These are phyloP conservation scores for Penicillium italicum DNA, from an alignment of 2,329 filamentous ascomycete genomes.

Conservation along the genomic window DNA sequence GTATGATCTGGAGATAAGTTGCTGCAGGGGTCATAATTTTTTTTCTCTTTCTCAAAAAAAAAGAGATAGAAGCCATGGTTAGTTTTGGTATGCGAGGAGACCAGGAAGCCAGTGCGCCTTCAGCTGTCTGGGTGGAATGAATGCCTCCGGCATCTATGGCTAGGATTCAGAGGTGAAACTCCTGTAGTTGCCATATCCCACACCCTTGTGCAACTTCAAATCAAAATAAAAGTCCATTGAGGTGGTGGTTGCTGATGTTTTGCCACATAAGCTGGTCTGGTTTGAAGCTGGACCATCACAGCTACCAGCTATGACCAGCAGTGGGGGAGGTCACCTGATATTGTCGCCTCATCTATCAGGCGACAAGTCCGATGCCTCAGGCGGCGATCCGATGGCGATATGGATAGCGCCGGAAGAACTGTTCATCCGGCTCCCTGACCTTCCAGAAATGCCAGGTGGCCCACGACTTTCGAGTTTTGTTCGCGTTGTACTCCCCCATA, in stretches of 20 bases:
- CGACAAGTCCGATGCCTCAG: not conserved
- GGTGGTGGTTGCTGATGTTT: constrained; percentile 5
- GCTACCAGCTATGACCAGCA: not conserved
- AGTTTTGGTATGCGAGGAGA: not conserved
- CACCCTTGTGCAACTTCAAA: not conserved
- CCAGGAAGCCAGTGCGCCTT: not conserved
- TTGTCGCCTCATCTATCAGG: not conserved
- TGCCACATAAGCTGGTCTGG: constrained; percentile 6
- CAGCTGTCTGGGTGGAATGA: not conserved
- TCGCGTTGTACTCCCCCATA: constrained; percentile 10
- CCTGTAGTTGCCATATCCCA: not conserved
- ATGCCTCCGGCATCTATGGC: not conserved
- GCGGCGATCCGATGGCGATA: not conserved
- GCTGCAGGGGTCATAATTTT: not conserved
- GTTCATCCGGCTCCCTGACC: constrained; percentile 13
- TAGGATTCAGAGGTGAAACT: not conserved
- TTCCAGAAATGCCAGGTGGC: constrained; percentile 22
- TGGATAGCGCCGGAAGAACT: not conserved
- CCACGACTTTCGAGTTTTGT: constrained; percentile 10
- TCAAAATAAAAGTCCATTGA: not conserved
- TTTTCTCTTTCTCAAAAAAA: not conserved
- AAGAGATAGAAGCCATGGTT: not conserved
- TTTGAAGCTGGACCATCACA: constrained; percentile 9
- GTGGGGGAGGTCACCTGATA: not conserved
- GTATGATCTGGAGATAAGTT: not conserved